Evolutionary conservation across 305 asterid genomes (phyloP), one percentile per base, ranked within the genome.

Genomic region (Rubia occidens): DNA sequence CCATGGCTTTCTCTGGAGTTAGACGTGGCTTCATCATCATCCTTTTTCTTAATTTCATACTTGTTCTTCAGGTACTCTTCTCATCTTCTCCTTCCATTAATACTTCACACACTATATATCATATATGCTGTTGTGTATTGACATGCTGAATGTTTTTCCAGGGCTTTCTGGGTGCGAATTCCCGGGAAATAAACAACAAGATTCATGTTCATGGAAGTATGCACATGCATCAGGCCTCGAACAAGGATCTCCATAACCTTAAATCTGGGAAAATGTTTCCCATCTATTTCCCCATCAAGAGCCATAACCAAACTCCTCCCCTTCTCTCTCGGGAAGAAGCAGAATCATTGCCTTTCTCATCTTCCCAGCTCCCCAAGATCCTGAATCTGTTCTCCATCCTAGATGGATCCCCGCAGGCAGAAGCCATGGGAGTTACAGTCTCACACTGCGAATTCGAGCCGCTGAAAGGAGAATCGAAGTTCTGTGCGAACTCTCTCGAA

Each of bases 401-500:
- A 14, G 74, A 42, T 45, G 87, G 70, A 10, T 85, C 96, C 4
- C 88, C 92, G 7, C 95, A 88, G 77, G 96, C 90, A 65, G 66
- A 20, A 39, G 89, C 96, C 72, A 82, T 92, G 77, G 61, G 61
- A 71, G 63, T 59, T 11, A 89, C 98, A 0, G 94, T 91, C 35
- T 68, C 64, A 40, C 98, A 89, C 78, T 91, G 98, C 5, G 96
- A 92, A 58, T 66, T 43, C 70, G 74, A 84, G 32, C 84, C 98
- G 0, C 72, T 89, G 66, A 70, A 74, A 71, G 96, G 96, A 20
- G 98, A 92, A 76, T 76, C 80, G 5, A 92, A 88, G 73, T 88
- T 85, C 76, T 92, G 98, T 55, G 90, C 95, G 39, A 82, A 91
- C 20, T 88, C 96, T 0, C 64, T 89, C 1, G 96, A 92, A 45